A percentile compares a stretch with the other conserved stretches of the same genome.
These are phyloP conservation scores for Chrysoporthe austroafricana DNA, from an alignment of 2,329 filamentous ascomycete species.

Conservation along the genomic window DNA sequence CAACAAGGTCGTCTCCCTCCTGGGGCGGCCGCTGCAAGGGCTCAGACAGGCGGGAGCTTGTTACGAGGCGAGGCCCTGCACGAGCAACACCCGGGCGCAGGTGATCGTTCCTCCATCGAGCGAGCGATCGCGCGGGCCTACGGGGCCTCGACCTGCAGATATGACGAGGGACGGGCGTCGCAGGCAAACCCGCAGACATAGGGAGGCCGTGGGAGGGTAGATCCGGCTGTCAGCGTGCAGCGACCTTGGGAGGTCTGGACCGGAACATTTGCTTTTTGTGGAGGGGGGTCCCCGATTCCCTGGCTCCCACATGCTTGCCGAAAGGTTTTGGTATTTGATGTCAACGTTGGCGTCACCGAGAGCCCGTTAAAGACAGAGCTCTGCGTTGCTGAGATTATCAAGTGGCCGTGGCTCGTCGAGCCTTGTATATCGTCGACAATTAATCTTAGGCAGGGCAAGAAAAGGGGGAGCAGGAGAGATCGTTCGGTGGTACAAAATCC, in stretches of 20 bases:
- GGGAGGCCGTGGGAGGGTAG: neutral
- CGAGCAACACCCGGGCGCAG: neutral
- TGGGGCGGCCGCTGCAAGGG: too few relatives aligned
- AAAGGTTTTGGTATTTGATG: neutral
- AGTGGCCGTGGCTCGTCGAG: neutral
- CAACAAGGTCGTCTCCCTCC: neutral
- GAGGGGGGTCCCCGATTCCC: neutral
- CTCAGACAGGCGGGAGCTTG: too few relatives aligned
- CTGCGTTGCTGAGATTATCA: neutral
- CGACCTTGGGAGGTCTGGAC: neutral
- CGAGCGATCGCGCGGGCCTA: neutral
- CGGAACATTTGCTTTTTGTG: neutral
- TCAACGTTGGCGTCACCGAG: slow-evolving; percentile 1
- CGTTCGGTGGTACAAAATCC: neutral
- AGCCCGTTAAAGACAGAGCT: too few relatives aligned
- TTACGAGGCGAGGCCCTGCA: too few relatives aligned
- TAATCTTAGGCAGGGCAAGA: neutral
- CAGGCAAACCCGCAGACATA: neutral
- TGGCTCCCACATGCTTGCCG: neutral
- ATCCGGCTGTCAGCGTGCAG: too few relatives aligned
- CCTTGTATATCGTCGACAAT: neutral
- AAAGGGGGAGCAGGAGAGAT: neutral
- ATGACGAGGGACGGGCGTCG: neutral
- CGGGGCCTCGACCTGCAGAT: neutral
- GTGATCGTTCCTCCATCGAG: too few relatives aligned